Base-by-base conservation (phyloP, 345 rosid genomes). In the Acer yangbiense region DNA sequence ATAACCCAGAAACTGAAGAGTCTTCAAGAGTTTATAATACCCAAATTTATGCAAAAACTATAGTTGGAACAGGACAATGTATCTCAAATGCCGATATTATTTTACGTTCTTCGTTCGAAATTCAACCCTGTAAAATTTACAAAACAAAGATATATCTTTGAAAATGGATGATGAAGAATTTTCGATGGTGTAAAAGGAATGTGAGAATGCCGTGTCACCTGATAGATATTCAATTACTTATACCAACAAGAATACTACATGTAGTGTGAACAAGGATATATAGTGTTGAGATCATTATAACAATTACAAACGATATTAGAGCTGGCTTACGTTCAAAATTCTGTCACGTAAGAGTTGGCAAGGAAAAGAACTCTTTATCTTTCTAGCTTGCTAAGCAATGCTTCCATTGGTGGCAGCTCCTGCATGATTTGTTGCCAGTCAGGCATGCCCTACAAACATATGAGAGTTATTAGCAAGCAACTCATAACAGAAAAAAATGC, bases 351-450 rank as follows among this genome's bases (percentile, higher is more conserved):
- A 8, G 60, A 55, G 50, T 55, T 72, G 58, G 64, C 71, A 73
- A 81, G 52, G 39, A 60, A 60, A 65, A 14, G 32, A n/a, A 18
- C n/a, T 65, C 73, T 66, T 83, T 87, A 95, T 82, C 90, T 87
- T 83, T 93, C 97, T 64, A 95, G 85, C 86, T 92, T 95, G 84
- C 99, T 93, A 20, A 95, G 81, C 80, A 95, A 82, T 29, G 96
- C 94, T 50, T 95, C 97, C 90, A 90, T 85, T 5, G 89, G 82
- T 16, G 97, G 97, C 71, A 93, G 87, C 85, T 93, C 98, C 74
- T 85, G 82, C 72, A 89, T 76, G 62, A 95, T 91, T 86, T 95
- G 91, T 74, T 82, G 83, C 98, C 98, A 92, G 78, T 90, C 93
- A 17, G 98, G 98, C 94, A 92, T 90, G 73, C 98, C 99, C 97